These are phyloP conservation scores for Pichia terricola DNA, from an alignment of 1,139 yeast species.

Conservation along the genomic window DNA sequence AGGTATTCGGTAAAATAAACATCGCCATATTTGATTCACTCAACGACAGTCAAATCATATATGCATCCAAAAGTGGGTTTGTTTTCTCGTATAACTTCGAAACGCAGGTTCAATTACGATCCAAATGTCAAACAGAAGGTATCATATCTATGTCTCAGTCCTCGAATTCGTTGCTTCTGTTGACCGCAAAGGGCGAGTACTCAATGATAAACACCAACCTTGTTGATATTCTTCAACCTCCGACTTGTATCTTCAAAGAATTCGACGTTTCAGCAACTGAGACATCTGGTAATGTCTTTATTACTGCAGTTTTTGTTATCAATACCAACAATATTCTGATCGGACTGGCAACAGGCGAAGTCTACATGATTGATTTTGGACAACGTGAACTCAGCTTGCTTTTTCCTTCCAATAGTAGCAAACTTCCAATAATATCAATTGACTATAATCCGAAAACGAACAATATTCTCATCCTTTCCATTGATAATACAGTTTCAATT, in stretches of 20 bases:
- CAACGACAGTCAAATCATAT: not conserved
- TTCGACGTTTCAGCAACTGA: not conserved
- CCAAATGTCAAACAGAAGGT: not conserved
- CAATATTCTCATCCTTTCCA: too few relatives aligned
- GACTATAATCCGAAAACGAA: too few relatives aligned
- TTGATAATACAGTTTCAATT: too few relatives aligned
- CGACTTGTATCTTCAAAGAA: slow-evolving; percentile 1
- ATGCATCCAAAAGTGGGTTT: slow-evolving; percentile 5
- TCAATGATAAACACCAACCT: slow-evolving; percentile 8
- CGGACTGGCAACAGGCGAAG: slow-evolving; percentile 16
- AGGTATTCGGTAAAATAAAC: slow-evolving; percentile 1
- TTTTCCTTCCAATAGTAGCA: too few relatives aligned
- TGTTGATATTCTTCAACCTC: slow-evolving; percentile 6
- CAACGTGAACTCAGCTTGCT: too few relatives aligned
- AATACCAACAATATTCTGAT: slow-evolving; percentile 12
- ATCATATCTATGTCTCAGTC: not conserved
- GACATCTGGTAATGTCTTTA: not conserved
- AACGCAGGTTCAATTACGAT: not conserved
- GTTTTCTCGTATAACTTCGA: not conserved
- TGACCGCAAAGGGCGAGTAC: slow-evolving; percentile 10
- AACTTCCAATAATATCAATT: too few relatives aligned
- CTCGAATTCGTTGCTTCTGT: slow-evolving; percentile 7
- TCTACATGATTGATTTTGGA: slow-evolving; percentile 5
- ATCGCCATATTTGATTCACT: slow-evolving; percentile 4
- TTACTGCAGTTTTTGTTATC: slow-evolving; percentile 13